These are phyloP conservation scores for Eucalyptus viminalis DNA, from an alignment of 345 rosid species.

Conservation along the genomic window DNA sequence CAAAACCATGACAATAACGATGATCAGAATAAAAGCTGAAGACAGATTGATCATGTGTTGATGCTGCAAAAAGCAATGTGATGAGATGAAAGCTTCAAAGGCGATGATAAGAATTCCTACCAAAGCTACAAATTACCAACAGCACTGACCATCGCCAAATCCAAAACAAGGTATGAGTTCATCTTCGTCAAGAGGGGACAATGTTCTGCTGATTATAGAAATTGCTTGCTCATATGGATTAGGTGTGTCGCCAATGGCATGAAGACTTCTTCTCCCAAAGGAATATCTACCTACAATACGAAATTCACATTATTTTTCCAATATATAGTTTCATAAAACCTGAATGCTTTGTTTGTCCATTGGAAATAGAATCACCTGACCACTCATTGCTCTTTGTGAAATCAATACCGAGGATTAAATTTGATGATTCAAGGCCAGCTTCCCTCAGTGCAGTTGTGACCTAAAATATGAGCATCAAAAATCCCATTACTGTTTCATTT, in stretches of 20 bases:
- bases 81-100: background rate
- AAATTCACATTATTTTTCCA: background rate
- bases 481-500: background rate
- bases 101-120: background rate
- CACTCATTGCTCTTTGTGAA: conserved; percentile 77
- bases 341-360: background rate
- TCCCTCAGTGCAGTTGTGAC: conserved; percentile 53
- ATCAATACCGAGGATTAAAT: conserved; percentile 59
- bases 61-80: conserved; percentile 26
- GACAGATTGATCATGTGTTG: conserved; percentile 63
- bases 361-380: conserved; percentile 30
- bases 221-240: conserved; percentile 97
- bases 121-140: conserved; percentile 2
- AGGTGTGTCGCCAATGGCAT: conserved; percentile 44
- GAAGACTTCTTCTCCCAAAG: conserved; percentile 77
- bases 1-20: conserved; percentile 63
- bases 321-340: background rate
- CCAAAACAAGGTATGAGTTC: conserved; percentile 95
- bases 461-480: conserved; percentile 4
- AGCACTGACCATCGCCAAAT: conserved; percentile 89
- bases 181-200: conserved; percentile 91
- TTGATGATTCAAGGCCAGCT: conserved; percentile 76
- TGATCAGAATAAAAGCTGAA: conserved; percentile 73
- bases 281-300: conserved; percentile 55
- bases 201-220: conserved; percentile 76